phyloP scores from a whole-genome alignment of 805 yeast species.

The Metschnikowia peoriensis region DNA sequence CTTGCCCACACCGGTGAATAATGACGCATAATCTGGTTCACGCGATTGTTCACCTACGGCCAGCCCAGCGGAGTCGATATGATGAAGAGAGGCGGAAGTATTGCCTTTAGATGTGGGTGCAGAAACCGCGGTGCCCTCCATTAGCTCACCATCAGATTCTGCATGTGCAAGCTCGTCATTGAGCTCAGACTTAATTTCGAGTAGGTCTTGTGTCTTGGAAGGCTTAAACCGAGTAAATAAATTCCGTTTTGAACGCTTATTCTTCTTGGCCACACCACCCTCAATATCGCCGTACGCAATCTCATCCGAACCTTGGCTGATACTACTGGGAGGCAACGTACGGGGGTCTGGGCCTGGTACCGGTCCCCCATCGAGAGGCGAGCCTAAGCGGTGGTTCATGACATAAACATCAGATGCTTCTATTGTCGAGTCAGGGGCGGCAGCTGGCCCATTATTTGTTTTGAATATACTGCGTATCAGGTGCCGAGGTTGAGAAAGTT shows the following conservation, averaged over 20 bases:
- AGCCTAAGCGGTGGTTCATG: not conserved
- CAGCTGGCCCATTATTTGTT: conserved; percentile 9
- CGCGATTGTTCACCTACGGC: conserved; percentile 1
- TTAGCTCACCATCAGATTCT: not conserved
- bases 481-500: conserved; percentile 26
- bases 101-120: not conserved
- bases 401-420: too few relatives aligned
- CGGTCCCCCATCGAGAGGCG: too few relatives aligned
- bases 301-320: not conserved
- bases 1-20: conserved; percentile 44
- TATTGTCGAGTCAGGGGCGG: too few relatives aligned
- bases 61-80: conserved; percentile 11
- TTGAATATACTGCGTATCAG: conserved; percentile 35
- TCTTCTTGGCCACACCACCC: conserved; percentile 22
- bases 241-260: conserved; percentile 33
- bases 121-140: not conserved
- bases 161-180: not conserved
- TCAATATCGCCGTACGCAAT: conserved; percentile 1
- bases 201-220: conserved; percentile 8
- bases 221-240: conserved; percentile 40
- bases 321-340: not conserved
- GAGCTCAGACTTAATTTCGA: conserved; percentile 1
- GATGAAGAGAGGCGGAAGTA: conserved; percentile 5
- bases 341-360: too few relatives aligned
- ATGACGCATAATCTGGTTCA: conserved; percentile 44